Base-by-base conservation (phyloP, 352 stramenopile species). In the Plasmopara halstedii region DNA sequence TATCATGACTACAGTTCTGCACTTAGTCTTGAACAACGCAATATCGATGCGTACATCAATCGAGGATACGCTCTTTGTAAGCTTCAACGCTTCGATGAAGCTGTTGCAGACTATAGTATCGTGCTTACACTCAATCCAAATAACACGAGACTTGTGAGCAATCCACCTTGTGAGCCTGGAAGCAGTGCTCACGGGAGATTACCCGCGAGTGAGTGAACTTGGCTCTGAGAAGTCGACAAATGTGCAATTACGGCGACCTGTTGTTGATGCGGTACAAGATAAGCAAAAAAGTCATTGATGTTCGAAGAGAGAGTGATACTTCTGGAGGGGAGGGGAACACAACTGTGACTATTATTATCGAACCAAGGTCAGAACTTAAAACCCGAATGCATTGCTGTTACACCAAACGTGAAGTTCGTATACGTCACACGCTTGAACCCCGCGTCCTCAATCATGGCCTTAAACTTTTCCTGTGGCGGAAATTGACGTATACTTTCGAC, bases 401-500 rank as follows among this genome's bases (percentile, higher is more conserved):
- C 96, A 42, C 97, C 97, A 48, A 95, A 83, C 17, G 94, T 99
- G 58, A 98, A 92, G 70, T 99, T 98, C 42, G 82, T 92, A 72
- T 98, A 98, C 22, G 80, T 83, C 33, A 95, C 78, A 55, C 67
- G 67, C 53, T 92, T 56, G 69, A 99, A 98, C 29, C 96, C 96
- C n/a, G 82, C 95, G 22, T 82, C 61, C 42, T 93, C 66, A 54
- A 99, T 97, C 81, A 98, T 96, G 14, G 62, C 49, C 60, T 97
- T 76, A 37, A 99, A 95, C 58, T 96, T 79, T 13, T 98, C 84
- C 67, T 99, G 95, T 27, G 86, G 79, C n/a, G 95, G 95, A 68
- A 99, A 99, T 63, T 98, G 96, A 39, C 97, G 88, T 62, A 99
- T 99, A 64, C 90, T 98, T 67, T 99, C 97, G 10, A 99, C 97